Percentiles rank a stretch among this genome's conserved stretches.
These are phyloP conservation scores for Exophiala sp. DNA, from an alignment of 2,329 filamentous ascomycete genomes.

Conservation along the genomic window DNA sequence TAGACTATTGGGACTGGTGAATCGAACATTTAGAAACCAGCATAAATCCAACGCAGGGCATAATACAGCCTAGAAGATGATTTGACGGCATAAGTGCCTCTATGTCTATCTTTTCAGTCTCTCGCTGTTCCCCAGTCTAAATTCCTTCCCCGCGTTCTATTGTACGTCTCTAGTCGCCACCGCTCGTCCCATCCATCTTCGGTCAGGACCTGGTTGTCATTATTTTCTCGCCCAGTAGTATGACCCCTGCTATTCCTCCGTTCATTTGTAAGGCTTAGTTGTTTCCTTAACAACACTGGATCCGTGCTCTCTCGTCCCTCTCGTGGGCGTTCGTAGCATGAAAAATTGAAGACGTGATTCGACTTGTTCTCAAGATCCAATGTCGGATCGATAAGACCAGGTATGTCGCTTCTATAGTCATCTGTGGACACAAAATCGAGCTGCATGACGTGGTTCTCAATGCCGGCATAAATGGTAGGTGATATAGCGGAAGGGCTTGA, in stretches of 20 bases:
- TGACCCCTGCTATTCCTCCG: not conserved
- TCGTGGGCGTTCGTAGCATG: constrained; percentile 42
- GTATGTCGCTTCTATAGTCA: constrained; percentile 32
- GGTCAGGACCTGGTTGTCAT: not conserved
- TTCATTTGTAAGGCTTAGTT: constrained; percentile 10
- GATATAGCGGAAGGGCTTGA: constrained; percentile 42
- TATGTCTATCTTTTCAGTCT: too few species aligned
- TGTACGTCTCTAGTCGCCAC: constrained; percentile 15
- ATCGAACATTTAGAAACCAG: too few species aligned
- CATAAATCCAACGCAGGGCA: too few species aligned
- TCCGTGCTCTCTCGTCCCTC: constrained; percentile 27
- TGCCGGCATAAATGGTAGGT: constrained; percentile 42
- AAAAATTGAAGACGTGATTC: constrained; percentile 33
- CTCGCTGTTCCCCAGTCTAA: not conserved
- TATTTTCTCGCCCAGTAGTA: not conserved
- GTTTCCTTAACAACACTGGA: constrained; percentile 26
- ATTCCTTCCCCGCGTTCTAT: not conserved
- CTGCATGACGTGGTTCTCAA: constrained; percentile 39
- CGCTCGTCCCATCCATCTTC: constrained; percentile 21
- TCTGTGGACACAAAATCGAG: constrained; percentile 43
- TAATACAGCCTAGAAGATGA: too few species aligned
- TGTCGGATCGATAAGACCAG: not conserved
- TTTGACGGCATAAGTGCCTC: too few species aligned
- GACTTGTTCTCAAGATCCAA: constrained; percentile 5
- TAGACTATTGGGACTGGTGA: too few species aligned